phyloP scores from a whole-genome alignment of 345 rosid genomes.

The Toxicodendron radicans region DNA sequence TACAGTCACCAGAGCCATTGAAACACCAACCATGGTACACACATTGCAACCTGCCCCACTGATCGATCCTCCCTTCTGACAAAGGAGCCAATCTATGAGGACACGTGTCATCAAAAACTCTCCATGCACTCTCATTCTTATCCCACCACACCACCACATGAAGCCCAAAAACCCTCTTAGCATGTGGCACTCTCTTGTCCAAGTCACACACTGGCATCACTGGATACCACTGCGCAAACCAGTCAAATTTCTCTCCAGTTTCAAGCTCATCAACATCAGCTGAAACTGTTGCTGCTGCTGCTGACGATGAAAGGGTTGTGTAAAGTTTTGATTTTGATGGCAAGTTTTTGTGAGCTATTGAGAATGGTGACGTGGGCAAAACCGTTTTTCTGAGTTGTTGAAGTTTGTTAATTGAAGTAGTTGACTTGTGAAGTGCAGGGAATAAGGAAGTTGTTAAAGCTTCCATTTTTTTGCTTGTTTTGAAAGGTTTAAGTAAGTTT shows the following conservation, averaged over 20 bases:
- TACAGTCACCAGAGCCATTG: slow-evolving; percentile 46
- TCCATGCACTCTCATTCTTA: slow-evolving; percentile 42
- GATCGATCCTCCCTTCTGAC: slow-evolving; percentile 53
- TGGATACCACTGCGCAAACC: slow-evolving; percentile 53
- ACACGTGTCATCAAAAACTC: slow-evolving; percentile 49
- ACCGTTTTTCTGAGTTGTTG: slow-evolving; percentile 1
- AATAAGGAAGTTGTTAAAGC: slow-evolving; percentile 14
- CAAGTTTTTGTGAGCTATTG: slow-evolving; percentile 3
- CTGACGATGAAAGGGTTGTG: slow-evolving; percentile 18
- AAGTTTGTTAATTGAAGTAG: neutral
- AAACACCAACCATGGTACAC: slow-evolving; percentile 58
- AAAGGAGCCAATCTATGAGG: slow-evolving; percentile 52
- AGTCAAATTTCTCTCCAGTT: slow-evolving; percentile 36
- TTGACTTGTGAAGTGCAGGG: neutral
- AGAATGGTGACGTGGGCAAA: neutral
- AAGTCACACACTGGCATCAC: slow-evolving; percentile 53
- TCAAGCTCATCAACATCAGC: slow-evolving; percentile 24
- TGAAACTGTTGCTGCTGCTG: neutral
- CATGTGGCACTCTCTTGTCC: slow-evolving; percentile 48
- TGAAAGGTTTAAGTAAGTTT: neutral
- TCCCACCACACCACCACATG: slow-evolving; percentile 63
- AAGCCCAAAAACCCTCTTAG: slow-evolving; percentile 47
- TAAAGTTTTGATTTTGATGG: slow-evolving; percentile 18
- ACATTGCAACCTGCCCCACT: slow-evolving; percentile 46
- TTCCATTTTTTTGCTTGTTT: slow-evolving; percentile 23